Evolutionary conservation across 2,329 filamentous ascomycete species (phyloP).

Genomic region (Cladosporium sp.): DNA sequence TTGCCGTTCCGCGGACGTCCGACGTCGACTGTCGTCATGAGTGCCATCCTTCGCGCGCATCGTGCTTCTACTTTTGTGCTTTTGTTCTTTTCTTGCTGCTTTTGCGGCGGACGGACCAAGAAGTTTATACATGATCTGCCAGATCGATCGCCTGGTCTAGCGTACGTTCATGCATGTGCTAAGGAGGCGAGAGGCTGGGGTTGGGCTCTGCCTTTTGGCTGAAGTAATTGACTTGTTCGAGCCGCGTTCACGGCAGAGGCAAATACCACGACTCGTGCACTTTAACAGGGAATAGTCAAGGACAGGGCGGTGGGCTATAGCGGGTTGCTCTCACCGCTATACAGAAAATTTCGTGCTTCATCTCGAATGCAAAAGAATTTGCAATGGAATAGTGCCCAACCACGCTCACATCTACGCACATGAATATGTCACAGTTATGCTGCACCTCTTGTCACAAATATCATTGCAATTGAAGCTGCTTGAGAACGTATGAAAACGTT

Average conservation of each 20-base stretch:
- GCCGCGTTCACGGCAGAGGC: not conserved
- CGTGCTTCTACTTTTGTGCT: not conserved
- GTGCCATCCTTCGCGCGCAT: not conserved
- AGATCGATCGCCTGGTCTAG: not conserved
- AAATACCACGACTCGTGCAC: not conserved
- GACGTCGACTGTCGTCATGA: conserved; percentile 1
- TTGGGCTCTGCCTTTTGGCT: not conserved
- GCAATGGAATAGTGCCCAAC: not conserved
- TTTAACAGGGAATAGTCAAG: not conserved
- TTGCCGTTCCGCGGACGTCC: conserved; percentile 5
- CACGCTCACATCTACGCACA: not conserved
- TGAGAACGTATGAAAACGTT: not conserved
- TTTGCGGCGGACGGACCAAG: not conserved
- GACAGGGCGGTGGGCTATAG: not conserved
- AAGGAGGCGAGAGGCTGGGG: not conserved
- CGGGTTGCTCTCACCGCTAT: not conserved
- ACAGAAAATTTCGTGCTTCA: not conserved
- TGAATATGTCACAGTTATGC: not conserved
- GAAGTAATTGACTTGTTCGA: not conserved
- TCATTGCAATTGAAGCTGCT: not conserved
- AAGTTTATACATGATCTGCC: not conserved
- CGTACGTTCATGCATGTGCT: not conserved
- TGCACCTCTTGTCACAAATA: not conserved
- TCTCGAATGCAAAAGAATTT: not conserved
- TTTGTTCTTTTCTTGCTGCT: not conserved